Evolutionary conservation across 139 green algal species (phyloP).

Genomic region (Penium margaritaceum): DNA sequence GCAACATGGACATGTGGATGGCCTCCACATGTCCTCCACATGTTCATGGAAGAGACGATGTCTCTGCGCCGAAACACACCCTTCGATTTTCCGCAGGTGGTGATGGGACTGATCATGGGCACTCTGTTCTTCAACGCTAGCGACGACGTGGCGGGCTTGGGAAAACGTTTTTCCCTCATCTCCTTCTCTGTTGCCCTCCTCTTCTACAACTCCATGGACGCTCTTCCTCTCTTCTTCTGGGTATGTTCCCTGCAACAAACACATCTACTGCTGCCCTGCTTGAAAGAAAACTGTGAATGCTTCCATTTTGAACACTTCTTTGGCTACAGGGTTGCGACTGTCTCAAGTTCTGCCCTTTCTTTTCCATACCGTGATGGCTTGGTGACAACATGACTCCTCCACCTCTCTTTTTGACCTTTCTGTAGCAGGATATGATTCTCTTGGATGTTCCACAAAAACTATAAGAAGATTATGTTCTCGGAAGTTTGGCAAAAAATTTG

Average conservation of each 20-base stretch:
- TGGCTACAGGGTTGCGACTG: too few species aligned
- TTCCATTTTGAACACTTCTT: too few species aligned
- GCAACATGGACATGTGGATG: too few species aligned
- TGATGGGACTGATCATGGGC: conserved; percentile 28
- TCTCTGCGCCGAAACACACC: too few species aligned
- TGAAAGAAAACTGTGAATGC: too few species aligned
- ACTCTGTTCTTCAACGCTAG: conserved; percentile 20
- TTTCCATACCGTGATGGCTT: background rate
- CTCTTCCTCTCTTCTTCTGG: conserved; percentile 45
- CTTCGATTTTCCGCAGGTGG: too few species aligned
- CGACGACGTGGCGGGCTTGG: background rate
- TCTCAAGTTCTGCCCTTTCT: background rate
- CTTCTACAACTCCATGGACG: conserved; percentile 47
- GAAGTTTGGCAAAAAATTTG: too few species aligned
- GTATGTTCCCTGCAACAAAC: too few species aligned
- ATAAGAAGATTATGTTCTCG: too few species aligned
- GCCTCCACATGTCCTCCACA: conserved; percentile 1
- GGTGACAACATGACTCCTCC: background rate
- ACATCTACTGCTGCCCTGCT: too few species aligned
- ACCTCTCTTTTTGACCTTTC: background rate
- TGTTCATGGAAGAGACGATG: too few species aligned
- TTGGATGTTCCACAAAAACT: background rate
- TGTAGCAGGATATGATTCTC: background rate
- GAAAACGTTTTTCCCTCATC: conserved; percentile 8
- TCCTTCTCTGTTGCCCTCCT: conserved; percentile 43